Percentiles rank a stretch among this genome's conserved stretches.
phyloP scores from a whole-genome alignment of 805 yeast species.

The Wickerhamiella shivajii region DNA sequence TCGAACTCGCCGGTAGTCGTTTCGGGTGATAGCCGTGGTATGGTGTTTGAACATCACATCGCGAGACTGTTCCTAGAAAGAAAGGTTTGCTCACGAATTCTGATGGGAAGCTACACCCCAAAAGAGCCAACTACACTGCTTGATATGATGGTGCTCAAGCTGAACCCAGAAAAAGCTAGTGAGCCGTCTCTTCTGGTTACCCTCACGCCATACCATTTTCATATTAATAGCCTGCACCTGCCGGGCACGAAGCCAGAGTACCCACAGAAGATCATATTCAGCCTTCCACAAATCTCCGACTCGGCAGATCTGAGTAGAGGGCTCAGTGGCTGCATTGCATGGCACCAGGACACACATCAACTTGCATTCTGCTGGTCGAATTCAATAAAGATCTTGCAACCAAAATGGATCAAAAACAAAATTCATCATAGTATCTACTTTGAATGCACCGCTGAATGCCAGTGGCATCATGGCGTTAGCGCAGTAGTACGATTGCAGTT shows the following conservation, averaged over 20 bases:
- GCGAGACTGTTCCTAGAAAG: slow-evolving; percentile 41
- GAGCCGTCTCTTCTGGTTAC: slow-evolving; percentile 6
- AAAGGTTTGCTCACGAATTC: slow-evolving; percentile 32
- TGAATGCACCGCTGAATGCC: slow-evolving; percentile 28
- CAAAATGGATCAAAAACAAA: slow-evolving; percentile 15
- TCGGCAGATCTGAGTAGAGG: slow-evolving; percentile 16
- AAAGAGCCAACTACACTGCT: slow-evolving; percentile 5
- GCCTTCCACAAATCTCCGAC: slow-evolving; percentile 10
- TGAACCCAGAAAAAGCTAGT: too few relatives aligned
- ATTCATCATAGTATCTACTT: slow-evolving; percentile 16
- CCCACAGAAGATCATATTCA: slow-evolving; percentile 5
- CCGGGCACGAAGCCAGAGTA: not conserved
- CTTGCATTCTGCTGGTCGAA: slow-evolving; percentile 62
- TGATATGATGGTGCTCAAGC: slow-evolving; percentile 2
- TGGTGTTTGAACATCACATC: slow-evolving; percentile 51
- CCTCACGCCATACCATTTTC: not conserved
- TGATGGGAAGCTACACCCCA: slow-evolving; percentile 34
- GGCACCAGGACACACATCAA: slow-evolving; percentile 32
- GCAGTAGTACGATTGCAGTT: slow-evolving; percentile 45
- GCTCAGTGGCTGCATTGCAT: slow-evolving; percentile 34
- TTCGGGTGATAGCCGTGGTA: slow-evolving; percentile 41
- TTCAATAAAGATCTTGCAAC: slow-evolving; percentile 39
- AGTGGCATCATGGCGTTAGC: slow-evolving; percentile 34
- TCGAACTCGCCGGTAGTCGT: slow-evolving; percentile 41
- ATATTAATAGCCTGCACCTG: not conserved